phyloP scores from a whole-genome alignment of 2,329 filamentous ascomycete species.

The Teratosphaeria zuluensis region DNA sequence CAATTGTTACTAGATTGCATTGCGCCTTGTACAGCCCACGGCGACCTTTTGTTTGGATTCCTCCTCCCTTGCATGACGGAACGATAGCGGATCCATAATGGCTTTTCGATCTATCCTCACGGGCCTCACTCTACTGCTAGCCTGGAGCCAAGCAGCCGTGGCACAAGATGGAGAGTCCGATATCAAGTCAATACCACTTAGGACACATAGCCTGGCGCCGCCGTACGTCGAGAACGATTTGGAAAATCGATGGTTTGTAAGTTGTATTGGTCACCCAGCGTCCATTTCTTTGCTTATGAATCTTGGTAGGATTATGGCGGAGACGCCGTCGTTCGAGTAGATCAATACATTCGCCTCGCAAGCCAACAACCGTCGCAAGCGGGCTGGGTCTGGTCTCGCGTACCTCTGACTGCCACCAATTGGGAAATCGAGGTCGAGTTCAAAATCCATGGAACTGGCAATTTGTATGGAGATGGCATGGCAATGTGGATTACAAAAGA shows the following conservation, averaged over 20 bases:
- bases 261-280: not conserved
- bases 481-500: constrained; percentile 98
- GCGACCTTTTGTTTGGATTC: not conserved
- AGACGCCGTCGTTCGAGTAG: constrained; percentile 72
- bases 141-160: constrained; percentile 17
- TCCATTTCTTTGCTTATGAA: not conserved
- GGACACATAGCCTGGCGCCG: constrained; percentile 40
- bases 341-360: constrained; percentile 81
- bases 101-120: constrained; percentile 9
- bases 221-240: constrained; percentile 97
- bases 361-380: constrained; percentile 82
- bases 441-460: constrained; percentile 79
- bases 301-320: constrained; percentile 68
- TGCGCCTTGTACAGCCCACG: not conserved
- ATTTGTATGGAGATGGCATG: constrained; percentile 90
- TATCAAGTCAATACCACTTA: constrained; percentile 25
- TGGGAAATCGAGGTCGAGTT: constrained; percentile 98
- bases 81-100: constrained; percentile 7
- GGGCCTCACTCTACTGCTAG: constrained; percentile 16
- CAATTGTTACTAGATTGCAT: not conserved
- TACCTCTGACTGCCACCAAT: constrained; percentile 93
- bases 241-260: constrained; percentile 83
- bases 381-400: constrained; percentile 88
- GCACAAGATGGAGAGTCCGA: constrained; percentile 20
- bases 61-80: not conserved